Percentiles rank a stretch among this genome's conserved stretches.
Evolutionary conservation across 106 monocot genomes (phyloP).

Genomic region (Dioscorea dumetorum): DNA sequence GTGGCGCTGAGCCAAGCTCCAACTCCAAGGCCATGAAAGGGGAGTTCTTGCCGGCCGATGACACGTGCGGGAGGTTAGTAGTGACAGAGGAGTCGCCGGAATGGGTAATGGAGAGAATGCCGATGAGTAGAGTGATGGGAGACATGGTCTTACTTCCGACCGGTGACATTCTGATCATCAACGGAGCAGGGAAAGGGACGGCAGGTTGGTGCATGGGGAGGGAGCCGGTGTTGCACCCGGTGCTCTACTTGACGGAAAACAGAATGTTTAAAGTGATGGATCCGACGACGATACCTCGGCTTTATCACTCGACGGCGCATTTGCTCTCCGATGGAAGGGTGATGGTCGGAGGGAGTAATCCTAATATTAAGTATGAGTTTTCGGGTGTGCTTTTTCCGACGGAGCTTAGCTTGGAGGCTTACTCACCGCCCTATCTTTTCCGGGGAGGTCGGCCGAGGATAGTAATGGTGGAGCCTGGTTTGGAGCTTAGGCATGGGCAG

Average conservation of each 20-base stretch:
- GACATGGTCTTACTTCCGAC: conserved; percentile 32
- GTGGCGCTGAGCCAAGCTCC: background rate
- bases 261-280: conserved; percentile 6
- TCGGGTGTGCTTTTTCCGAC: conserved; percentile 8
- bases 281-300: conserved; percentile 10
- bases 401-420: conserved; percentile 13
- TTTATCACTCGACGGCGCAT: conserved; percentile 28
- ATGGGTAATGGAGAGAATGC: conserved; percentile 37
- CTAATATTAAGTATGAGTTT: conserved; percentile 16
- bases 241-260: conserved; percentile 6
- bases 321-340: conserved; percentile 24
- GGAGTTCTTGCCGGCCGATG: conserved; percentile 8
- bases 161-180: conserved; percentile 23
- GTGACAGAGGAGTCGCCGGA: conserved; percentile 21
- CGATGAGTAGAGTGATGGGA: conserved; percentile 22
- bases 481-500: background rate
- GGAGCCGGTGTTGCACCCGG: conserved; percentile 13
- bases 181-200: conserved; percentile 17
- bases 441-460: background rate
- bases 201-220: conserved; percentile 21
- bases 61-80: conserved; percentile 14
- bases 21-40: background rate
- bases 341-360: conserved; percentile 26
- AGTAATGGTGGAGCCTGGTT: background rate
- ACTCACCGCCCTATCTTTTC: conserved; percentile 1